Base-by-base conservation (phyloP, 1,284 basidiomycete genomes). In the Trametes pubescens region DNA sequence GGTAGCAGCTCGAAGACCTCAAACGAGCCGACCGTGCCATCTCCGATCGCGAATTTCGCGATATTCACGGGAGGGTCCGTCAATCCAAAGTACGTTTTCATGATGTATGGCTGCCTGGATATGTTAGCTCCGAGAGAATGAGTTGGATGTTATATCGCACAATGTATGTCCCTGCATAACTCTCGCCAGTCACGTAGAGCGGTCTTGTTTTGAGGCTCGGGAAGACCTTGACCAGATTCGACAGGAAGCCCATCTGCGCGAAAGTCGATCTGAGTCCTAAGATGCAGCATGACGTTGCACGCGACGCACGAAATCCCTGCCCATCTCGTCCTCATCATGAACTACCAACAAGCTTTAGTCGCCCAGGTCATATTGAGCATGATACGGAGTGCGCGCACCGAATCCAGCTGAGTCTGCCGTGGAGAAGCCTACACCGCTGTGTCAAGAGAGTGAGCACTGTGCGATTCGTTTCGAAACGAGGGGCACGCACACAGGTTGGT, bases 1-100 rank as follows among this genome's bases (percentile, higher is more conserved):
- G 24, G 24, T 16, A 26, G 14, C 11, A 49, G 9, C 47, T 29
- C 24, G 24, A 29, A 49, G 22, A 18, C 47, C 22, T 29, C 29
- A 13, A 10, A 34, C 13, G 21, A 21, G 16, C 40, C 40, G 14
- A 43, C 40, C 4, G 40, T 43, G 8, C 40, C 40, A 16, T 43
- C 88, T 18, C 90, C 90, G 54, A 92, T 91, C 14, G 84, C 86
- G 58, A 91, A 85, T 71, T 86, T 88, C 0, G 81, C 79, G 29
- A 92, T 79, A 5, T 83, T 85, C n/a, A 91, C 87, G 1, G 90
- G 90, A n/a, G 89, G 88, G 44, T 85, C 81, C 1, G 79, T 66
- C 73, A 84, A 79, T 44, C 79, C 79, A 67, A 91, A 90, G 70
- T 90, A 89, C 11, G 87, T 78, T 75, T 91, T 89, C 65, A 86